A percentile compares a stretch with the other conserved stretches of the same genome.
These are phyloP conservation scores for Pythium biforme DNA, from an alignment of 352 stramenopile genomes.

Conservation along the genomic window DNA sequence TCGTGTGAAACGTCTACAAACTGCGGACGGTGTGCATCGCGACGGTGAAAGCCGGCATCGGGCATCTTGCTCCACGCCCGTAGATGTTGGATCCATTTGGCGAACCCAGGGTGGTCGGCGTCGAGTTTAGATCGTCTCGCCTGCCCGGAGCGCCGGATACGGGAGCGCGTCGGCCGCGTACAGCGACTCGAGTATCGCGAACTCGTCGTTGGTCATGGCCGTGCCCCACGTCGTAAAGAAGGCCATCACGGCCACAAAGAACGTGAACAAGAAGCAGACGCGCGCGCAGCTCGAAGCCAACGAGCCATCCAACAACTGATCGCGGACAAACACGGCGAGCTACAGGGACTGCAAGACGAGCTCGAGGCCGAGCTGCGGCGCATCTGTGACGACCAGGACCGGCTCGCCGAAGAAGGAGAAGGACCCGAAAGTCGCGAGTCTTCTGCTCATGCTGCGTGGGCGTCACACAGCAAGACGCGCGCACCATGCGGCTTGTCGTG, in stretches of 20 bases:
- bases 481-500: constrained; percentile 22
- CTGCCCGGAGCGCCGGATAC: constrained; percentile 1
- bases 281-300: constrained; percentile 50
- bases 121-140: too few relatives aligned
- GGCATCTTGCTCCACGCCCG: too few relatives aligned
- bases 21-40: too few relatives aligned
- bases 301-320: constrained; percentile 42
- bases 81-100: too few relatives aligned
- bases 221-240: constrained; percentile 8
- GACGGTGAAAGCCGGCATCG: too few relatives aligned
- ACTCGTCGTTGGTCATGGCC: background rate
- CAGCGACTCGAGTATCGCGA: constrained; percentile 3
- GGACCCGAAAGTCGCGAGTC: constrained; percentile 37
- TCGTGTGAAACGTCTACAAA: too few relatives aligned
- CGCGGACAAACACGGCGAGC: constrained; percentile 34
- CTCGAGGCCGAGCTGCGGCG: constrained; percentile 28
- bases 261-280: constrained; percentile 40
- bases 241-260: background rate
- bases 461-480: constrained; percentile 28
- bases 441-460: constrained; percentile 45
- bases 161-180: constrained; percentile 2
- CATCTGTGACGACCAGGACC: constrained; percentile 29
- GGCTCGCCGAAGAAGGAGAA: constrained; percentile 33
- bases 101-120: too few relatives aligned
- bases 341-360: constrained; percentile 32